Conservation (phyloP, 2,329 filamentous ascomycete genomes). For the Aschersonia sp. region DNA sequence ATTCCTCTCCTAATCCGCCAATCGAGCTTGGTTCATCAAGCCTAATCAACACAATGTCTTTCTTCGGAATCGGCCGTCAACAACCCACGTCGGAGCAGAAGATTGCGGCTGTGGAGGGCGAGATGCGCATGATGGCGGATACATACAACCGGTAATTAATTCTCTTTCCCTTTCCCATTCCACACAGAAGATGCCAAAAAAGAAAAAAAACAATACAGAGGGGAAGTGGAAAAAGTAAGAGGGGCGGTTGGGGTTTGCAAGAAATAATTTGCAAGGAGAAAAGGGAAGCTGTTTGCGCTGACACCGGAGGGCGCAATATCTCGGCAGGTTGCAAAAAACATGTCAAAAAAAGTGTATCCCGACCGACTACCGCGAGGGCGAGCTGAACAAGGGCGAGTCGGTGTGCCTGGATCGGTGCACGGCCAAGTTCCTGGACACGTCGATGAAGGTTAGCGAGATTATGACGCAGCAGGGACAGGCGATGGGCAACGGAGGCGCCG, state of each 20-base stretch:
- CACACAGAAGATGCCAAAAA: too few relatives aligned
- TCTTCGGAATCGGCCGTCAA: conserved; percentile 41
- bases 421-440: conserved; percentile 96
- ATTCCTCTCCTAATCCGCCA: too few relatives aligned
- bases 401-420: conserved; percentile 97
- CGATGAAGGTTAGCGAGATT: conserved; percentile 93
- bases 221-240: too few relatives aligned
- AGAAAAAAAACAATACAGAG: too few relatives aligned
- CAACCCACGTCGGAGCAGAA: conserved; percentile 94
- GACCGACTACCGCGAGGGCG: conserved; percentile 80
- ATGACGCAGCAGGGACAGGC: conserved; percentile 77
- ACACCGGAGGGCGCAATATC: neutral
- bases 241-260: neutral
- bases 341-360: conserved; percentile 94
- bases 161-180: neutral
- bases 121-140: conserved; percentile 94
- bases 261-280: neutral
- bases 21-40: too few relatives aligned
- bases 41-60: conserved; percentile 17
- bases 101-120: conserved; percentile 88
- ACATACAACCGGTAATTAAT: conserved; percentile 82
- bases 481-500: conserved; percentile 29
- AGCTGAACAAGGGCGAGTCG: conserved; percentile 97
- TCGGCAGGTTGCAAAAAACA: conserved; percentile 62
- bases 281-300: too few relatives aligned